Evolutionary conservation across 371 early-diverging fungal species (phyloP).

Genomic region (Quaeritorhiza haematococci): DNA sequence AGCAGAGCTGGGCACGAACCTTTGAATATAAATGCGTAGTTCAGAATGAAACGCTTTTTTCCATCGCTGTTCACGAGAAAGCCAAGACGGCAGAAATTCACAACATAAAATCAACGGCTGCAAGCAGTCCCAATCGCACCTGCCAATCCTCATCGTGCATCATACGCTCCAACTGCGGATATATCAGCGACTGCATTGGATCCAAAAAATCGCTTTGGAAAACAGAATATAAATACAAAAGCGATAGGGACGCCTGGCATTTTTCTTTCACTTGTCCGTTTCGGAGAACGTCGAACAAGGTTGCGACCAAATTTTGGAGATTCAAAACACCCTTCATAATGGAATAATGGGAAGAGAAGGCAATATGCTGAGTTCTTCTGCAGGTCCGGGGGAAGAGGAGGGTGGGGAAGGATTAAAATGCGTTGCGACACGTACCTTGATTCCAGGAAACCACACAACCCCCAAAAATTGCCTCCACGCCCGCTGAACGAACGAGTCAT

Average conservation of each 20-base stretch:
- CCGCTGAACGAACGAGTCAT: constrained; percentile 9
- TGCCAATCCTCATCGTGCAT: constrained; percentile 28
- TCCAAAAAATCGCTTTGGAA: constrained; percentile 34
- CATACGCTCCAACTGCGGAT: constrained; percentile 31
- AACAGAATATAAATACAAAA: constrained; percentile 31
- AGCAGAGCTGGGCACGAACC: constrained; percentile 29
- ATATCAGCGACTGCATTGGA: constrained; percentile 22
- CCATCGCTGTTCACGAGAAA: background rate
- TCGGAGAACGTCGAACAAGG: constrained; percentile 17
- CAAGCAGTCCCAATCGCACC: constrained; percentile 9
- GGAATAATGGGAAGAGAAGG: background rate
- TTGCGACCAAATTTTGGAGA: constrained; percentile 19
- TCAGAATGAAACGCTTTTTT: background rate
- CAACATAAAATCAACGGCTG: background rate
- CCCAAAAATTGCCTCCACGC: constrained; percentile 5
- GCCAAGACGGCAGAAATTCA: background rate
- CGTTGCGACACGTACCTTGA: constrained; percentile 16
- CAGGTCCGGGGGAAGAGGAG: too few relatives aligned
- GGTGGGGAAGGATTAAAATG: too few relatives aligned
- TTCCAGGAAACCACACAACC: constrained; percentile 30
- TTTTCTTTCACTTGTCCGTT: constrained; percentile 27
- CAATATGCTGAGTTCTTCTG: background rate
- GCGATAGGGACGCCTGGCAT: constrained; percentile 36
- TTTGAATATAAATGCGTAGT: background rate
- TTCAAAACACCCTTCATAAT: background rate